Conservation (phyloP, 257 asterid species). For the Perilla frutescens region DNA sequence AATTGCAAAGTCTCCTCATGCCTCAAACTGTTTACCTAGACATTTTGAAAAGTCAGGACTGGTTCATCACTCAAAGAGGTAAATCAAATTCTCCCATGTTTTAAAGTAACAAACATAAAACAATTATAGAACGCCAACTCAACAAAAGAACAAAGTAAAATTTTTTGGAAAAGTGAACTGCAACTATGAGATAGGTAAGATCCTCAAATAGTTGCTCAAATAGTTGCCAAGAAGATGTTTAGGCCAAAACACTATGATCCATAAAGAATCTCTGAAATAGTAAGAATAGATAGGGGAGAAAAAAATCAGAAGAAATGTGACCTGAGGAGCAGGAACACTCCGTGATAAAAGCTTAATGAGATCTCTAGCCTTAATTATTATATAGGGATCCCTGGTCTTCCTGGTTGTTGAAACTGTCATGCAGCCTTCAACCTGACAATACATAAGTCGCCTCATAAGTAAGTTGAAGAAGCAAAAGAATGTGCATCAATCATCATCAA, state of each 20-base stretch:
- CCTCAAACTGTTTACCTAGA: neutral
- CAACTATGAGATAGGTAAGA: neutral
- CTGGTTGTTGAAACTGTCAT: constrained; percentile 91
- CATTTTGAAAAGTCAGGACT: constrained; percentile 4
- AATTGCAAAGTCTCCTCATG: neutral
- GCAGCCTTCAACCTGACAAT: constrained; percentile 81
- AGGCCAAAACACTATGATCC: constrained; percentile 12
- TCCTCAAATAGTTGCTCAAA: neutral
- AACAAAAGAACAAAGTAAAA: neutral
- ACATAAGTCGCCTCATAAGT: constrained; percentile 20
- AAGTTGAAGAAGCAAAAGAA: constrained; percentile 12
- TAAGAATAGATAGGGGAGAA: neutral
- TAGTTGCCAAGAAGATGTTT: constrained; percentile 1
- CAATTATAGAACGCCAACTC: neutral
- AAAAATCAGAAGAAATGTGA: constrained; percentile 24
- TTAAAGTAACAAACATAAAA: neutral
- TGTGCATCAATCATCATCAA: neutral
- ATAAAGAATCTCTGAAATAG: neutral
- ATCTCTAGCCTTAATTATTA: constrained; percentile 87
- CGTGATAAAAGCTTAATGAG: constrained; percentile 88
- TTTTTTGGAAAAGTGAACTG: neutral
- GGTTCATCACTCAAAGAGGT: neutral
- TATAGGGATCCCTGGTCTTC: constrained; percentile 88
- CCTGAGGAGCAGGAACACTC: constrained; percentile 99
- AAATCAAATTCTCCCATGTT: neutral